Evolutionary conservation across 2,329 filamentous ascomycete genomes (phyloP).

Genomic region (Venturia asperata): DNA sequence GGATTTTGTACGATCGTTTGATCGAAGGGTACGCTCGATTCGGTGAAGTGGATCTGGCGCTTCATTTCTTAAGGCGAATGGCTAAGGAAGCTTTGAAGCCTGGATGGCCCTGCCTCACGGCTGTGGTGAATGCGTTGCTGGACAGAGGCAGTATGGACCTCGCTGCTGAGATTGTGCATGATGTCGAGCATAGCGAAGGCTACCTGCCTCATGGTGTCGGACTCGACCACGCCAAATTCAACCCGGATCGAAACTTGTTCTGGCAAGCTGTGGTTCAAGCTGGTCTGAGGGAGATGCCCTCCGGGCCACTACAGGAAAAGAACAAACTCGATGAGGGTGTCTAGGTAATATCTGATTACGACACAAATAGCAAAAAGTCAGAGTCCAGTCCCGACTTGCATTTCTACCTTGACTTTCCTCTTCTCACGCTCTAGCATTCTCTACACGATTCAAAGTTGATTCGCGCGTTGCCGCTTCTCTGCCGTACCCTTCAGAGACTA

Average conservation of each 20-base stretch:
- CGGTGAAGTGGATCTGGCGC: slow-evolving; percentile 43
- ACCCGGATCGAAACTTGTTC: slow-evolving; percentile 1
- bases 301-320: background rate
- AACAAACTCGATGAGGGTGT: background rate
- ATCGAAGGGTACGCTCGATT: slow-evolving; percentile 58
- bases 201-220: background rate
- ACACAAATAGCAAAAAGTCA: background rate
- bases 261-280: slow-evolving; percentile 4
- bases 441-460: background rate
- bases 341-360: background rate
- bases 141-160: slow-evolving; percentile 31
- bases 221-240: slow-evolving; percentile 1
- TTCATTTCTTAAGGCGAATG: slow-evolving; percentile 37
- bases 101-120: slow-evolving; percentile 36
- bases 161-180: slow-evolving; percentile 31
- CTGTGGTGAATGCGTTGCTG: slow-evolving; percentile 34
- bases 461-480: background rate
- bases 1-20: slow-evolving; percentile 61
- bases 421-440: background rate
- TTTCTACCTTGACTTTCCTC: background rate
- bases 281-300: background rate
- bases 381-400: background rate
- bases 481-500: background rate
- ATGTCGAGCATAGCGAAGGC: slow-evolving; percentile 26
- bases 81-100: slow-evolving; percentile 35